Conservation (phyloP, 306 rosid species). For the Malus orientalis region DNA sequence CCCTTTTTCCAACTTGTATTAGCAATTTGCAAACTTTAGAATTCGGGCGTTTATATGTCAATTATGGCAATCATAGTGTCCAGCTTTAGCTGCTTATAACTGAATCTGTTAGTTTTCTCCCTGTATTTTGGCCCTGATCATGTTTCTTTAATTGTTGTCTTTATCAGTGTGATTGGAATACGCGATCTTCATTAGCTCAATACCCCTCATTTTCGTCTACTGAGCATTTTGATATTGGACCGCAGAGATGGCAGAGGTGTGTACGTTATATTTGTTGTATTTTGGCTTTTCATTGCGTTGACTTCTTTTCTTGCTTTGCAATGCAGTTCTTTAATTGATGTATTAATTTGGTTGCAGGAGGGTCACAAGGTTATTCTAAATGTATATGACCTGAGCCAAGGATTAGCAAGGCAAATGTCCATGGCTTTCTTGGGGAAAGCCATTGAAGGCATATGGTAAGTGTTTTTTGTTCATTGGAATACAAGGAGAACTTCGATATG, state of each 20-base stretch:
- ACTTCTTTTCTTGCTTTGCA: neutral
- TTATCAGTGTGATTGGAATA: slow-evolving; percentile 5
- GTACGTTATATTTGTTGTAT: neutral
- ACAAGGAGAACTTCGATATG: neutral
- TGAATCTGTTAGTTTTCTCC: neutral
- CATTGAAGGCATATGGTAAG: slow-evolving; percentile 90
- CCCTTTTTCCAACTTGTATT: neutral
- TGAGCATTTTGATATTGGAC: neutral
- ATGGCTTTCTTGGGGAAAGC: slow-evolving; percentile 73
- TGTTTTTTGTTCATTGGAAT: neutral
- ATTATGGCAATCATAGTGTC: neutral
- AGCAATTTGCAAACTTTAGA: neutral
- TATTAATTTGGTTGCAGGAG: slow-evolving; percentile 47
- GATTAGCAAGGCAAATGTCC: slow-evolving; percentile 86
- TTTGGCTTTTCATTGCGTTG: neutral
- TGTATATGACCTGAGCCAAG: slow-evolving; percentile 91
- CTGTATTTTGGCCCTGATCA: neutral
- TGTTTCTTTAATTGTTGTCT: neutral
- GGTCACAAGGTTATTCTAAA: slow-evolving; percentile 64
- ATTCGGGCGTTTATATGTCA: neutral
- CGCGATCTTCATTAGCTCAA: neutral
- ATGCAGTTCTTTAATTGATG: neutral
- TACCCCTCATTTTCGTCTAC: neutral
- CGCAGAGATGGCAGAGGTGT: slow-evolving; percentile 68
- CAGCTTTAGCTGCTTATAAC: neutral